Percentiles rank a stretch among this genome's conserved stretches.
Evolutionary conservation across 2,329 filamentous ascomycete species (phyloP).

Genomic region (Trichoderma polysporum): DNA sequence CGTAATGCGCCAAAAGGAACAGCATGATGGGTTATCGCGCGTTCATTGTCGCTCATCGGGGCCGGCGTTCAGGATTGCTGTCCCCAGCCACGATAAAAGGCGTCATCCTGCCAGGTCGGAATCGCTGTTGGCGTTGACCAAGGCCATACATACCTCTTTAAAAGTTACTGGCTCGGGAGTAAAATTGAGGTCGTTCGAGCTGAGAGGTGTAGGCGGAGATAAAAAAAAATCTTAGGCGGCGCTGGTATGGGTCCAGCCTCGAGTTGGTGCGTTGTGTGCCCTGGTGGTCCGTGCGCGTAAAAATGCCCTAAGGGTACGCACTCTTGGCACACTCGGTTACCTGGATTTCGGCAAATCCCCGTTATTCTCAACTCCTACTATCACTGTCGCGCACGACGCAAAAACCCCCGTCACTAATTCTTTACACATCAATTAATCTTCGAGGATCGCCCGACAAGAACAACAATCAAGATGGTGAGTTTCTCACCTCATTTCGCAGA

Average conservation of each 20-base stretch:
- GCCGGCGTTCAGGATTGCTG: slow-evolving; percentile 55
- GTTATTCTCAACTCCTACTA: slow-evolving; percentile 32
- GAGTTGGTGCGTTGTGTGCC: slow-evolving; percentile 39
- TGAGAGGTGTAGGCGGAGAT: slow-evolving; percentile 25
- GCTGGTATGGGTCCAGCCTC: slow-evolving; percentile 18
- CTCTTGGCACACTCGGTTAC: slow-evolving; percentile 32
- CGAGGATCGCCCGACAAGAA: slow-evolving; percentile 67
- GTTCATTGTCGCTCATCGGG: slow-evolving; percentile 25
- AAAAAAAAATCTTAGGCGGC: slow-evolving; percentile 22
- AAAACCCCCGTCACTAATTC: slow-evolving; percentile 29
- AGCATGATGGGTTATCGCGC: slow-evolving; percentile 5
- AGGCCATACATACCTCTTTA: slow-evolving; percentile 46
- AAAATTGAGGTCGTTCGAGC: slow-evolving; percentile 28
- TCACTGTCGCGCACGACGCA: slow-evolving; percentile 33
- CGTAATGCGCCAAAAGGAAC: slow-evolving; percentile 15
- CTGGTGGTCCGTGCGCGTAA: slow-evolving; percentile 44
- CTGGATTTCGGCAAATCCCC: slow-evolving; percentile 39
- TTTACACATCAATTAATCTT: slow-evolving; percentile 52
- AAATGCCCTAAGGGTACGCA: slow-evolving; percentile 43
- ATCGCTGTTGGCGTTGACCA: slow-evolving; percentile 31
- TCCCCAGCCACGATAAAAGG: slow-evolving; percentile 56
- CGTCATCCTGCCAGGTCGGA: slow-evolving; percentile 41
- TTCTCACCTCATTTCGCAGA: slow-evolving; percentile 13
- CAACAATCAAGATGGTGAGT: slow-evolving; percentile 61
- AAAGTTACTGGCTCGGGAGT: slow-evolving; percentile 27